phyloP scores from a whole-genome alignment of 805 yeast genomes.

The Candida verbasci region DNA sequence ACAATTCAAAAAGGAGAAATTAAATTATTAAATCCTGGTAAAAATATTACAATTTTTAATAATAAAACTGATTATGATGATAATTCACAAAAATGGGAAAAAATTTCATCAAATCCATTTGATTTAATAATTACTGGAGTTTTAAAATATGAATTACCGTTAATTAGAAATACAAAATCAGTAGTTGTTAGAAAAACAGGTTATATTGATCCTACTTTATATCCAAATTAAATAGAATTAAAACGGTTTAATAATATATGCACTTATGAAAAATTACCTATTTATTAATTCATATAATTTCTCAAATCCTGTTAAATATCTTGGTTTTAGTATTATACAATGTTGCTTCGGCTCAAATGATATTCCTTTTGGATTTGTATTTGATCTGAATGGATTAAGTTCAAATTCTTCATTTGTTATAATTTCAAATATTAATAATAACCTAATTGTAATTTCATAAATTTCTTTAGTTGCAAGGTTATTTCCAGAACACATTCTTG shows the following conservation, averaged over 20 bases:
- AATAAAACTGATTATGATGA: conserved; percentile 14
- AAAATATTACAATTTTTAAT: conserved; percentile 24
- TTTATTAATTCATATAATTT: conserved; percentile 3
- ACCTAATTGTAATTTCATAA: conserved; percentile 52
- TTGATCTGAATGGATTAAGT: conserved; percentile 53
- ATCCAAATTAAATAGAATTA: not conserved
- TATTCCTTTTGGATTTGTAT: conserved; percentile 51
- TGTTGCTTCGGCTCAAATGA: conserved; percentile 57
- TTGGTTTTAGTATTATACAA: conserved; percentile 20
- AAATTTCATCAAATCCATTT: conserved; percentile 73
- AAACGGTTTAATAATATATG: too few relatives aligned
- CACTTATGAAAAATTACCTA: too few relatives aligned
- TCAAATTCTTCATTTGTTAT: conserved; percentile 28
- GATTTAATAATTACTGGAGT: conserved; percentile 82
- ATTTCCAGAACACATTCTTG: conserved; percentile 69
- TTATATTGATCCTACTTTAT: conserved; percentile 47
- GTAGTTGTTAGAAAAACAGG: conserved; percentile 59
- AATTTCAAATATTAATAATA: conserved; percentile 49
- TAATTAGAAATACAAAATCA: conserved; percentile 46
- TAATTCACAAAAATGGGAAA: conserved; percentile 62
- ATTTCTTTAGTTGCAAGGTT: conserved; percentile 62
- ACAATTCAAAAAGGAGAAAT: conserved; percentile 64
- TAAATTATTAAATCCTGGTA: conserved; percentile 71
- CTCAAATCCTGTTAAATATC: conserved; percentile 11
- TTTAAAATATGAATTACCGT: conserved; percentile 70